Percentiles rank a stretch among this genome's conserved stretches.
Evolutionary conservation across 176 grass and related monocot species (phyloP).

Genomic region (Carex parvula): DNA sequence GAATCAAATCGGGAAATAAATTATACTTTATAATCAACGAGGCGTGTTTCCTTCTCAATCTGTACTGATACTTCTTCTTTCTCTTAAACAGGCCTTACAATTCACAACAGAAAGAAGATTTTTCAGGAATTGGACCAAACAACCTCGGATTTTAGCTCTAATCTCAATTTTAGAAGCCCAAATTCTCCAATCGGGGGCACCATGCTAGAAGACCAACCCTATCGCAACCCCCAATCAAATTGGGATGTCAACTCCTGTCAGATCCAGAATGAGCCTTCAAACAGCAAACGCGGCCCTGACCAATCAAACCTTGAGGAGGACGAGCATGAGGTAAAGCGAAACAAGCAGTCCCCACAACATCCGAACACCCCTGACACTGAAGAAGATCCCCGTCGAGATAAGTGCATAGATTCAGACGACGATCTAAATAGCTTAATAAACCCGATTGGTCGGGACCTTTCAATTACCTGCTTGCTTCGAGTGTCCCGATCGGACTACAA

Average conservation of each 20-base stretch:
- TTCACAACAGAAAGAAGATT: constrained; percentile 35
- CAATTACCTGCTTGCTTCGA: constrained; percentile 65
- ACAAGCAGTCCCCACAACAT: constrained; percentile 65
- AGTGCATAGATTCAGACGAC: constrained; percentile 18
- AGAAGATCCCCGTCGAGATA: constrained; percentile 31
- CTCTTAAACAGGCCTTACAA: constrained; percentile 16
- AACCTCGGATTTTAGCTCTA: neutral
- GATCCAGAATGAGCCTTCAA: constrained; percentile 45
- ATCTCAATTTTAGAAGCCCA: neutral
- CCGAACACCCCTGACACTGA: constrained; percentile 72
- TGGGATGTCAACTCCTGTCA: constrained; percentile 53
- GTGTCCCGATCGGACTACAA: constrained; percentile 84
- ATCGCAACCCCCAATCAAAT: constrained; percentile 46
- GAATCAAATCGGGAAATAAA: neutral
- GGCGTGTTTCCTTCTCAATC: neutral
- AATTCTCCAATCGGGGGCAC: constrained; percentile 10
- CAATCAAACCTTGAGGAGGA: constrained; percentile 38
- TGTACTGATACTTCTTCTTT: constrained; percentile 15
- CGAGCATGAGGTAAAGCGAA: constrained; percentile 51
- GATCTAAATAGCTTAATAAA: constrained; percentile 52
- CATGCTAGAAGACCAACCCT: constrained; percentile 79
- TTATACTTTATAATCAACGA: neutral
- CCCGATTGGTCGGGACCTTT: constrained; percentile 65
- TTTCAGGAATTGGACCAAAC: constrained; percentile 12
- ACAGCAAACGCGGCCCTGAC: constrained; percentile 44